Evolutionary conservation across 495 filamentous ascomycete species (phyloP), one percentile per base, ranked within the genome.

Genomic region (Penicillium cosmopolitanum): DNA sequence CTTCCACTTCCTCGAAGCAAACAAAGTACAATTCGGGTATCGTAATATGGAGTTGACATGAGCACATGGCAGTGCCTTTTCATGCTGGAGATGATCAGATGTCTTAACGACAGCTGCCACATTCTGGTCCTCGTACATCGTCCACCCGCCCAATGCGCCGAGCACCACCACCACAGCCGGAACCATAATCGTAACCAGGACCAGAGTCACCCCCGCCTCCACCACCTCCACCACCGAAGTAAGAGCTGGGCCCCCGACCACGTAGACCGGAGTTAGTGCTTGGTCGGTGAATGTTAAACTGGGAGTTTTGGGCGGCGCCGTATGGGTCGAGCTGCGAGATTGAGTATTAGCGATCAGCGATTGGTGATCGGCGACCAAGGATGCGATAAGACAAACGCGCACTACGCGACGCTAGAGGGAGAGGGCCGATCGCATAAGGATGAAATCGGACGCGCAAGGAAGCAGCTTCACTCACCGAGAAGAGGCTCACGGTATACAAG

Each of bases 301-400:
- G 65, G 2, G 86, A 89, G 25, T 75, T 77, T 67, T 87, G 81
- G 0, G 87, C 89, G 10, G 88, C 77, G 54, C 74, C 74, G 73
- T 89, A 89, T 1, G 87, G 80, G 60, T 91, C 87, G 48, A 90
- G 73, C 85, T 88, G 64, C 5, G 19, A 53, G 44, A 10, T n/a
- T 33, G 44, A 31, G 38, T 42, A 69, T 71, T 63, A 73, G 62
- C n/a, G 21, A 5, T 31, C 28, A 9, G 47, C 36, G 42, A n/a
- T 6, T 3, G 2, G n/a, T 43, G n/a, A 43, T 15, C 11, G n/a
- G 2, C 12, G 40, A 43, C 15, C 40, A 18, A 56, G 40, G 40
- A 43, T 1, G 40, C 40, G n/a, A 43, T 36, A 54, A 19, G 62
- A 23, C n/a, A 19, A 53, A 46, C 3, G 18, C 7, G 21, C 18